phyloP scores from a whole-genome alignment of 2,329 filamentous ascomycete genomes.

The Colletotrichum noveboracense region DNA sequence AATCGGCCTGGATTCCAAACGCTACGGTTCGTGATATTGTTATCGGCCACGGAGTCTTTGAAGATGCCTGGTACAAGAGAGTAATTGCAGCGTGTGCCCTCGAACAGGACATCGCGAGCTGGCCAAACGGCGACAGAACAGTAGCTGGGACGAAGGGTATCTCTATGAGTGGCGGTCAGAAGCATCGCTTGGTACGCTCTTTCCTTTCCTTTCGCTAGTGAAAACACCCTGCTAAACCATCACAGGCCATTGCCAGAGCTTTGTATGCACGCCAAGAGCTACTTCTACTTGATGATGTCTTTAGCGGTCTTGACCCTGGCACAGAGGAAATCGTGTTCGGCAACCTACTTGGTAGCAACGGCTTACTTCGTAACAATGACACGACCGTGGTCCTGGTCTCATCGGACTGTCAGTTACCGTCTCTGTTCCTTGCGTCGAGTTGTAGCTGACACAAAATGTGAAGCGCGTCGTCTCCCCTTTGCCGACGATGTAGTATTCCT shows the following conservation, averaged over 20 bases:
- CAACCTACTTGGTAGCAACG: slow-evolving; percentile 27
- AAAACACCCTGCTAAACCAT: neutral
- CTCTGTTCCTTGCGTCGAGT: rapidly evolving
- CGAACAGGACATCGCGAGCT: slow-evolving; percentile 29
- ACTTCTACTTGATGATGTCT: slow-evolving; percentile 35
- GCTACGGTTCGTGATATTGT: slow-evolving; percentile 37
- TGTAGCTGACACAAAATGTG: neutral
- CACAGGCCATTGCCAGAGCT: slow-evolving; percentile 31
- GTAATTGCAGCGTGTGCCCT: slow-evolving; percentile 40
- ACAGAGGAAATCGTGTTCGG: slow-evolving; percentile 29
- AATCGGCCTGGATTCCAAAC: slow-evolving; percentile 32
- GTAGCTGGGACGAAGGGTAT: slow-evolving; percentile 40
- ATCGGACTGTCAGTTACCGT: slow-evolving; percentile 10
- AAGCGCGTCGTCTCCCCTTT: slow-evolving; percentile 23
- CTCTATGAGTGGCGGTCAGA: slow-evolving; percentile 42
- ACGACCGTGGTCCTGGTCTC: slow-evolving; percentile 23
- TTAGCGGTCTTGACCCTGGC: slow-evolving; percentile 34
- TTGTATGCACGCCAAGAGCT: slow-evolving; percentile 29
- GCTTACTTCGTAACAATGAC: slow-evolving; percentile 25
- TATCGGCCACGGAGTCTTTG: slow-evolving; percentile 28
- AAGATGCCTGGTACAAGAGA: slow-evolving; percentile 33
- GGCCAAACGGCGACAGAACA: slow-evolving; percentile 36
- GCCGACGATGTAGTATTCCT: slow-evolving; percentile 4
- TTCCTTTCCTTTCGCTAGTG: rapidly evolving
- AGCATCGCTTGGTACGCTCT: slow-evolving; percentile 29